Base-by-base conservation (phyloP, 106 monocot species). In the Dendrobium chrysotoxum region DNA sequence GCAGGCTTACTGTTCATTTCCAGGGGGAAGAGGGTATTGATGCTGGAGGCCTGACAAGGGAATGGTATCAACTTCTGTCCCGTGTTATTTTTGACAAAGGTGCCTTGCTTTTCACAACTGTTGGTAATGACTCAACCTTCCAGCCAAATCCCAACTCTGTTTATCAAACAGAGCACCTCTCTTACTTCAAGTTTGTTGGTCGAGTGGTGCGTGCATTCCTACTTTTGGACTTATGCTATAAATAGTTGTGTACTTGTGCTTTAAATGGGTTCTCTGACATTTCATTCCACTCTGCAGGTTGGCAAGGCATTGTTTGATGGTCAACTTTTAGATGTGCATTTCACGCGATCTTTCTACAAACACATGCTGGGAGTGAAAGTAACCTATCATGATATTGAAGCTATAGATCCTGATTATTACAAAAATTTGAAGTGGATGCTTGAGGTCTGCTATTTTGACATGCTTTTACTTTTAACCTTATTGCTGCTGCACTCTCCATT, bases 11-110 rank as follows among this genome's bases (percentile, higher is more conserved):
- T 44, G 98, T 98, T 54, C 89, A 95, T 88, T 98, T 98, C 81
- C 94, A 94, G 88, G 98, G 94, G n/a, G 98, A 98, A 81, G 98
- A 98, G 84, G 98, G 98, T 76, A 98, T 98, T 83, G 98, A 98
- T 98, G 98, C 98, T 75, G 98, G 98, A 81, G 98, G 98, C 21
- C 89, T 98, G 31, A 98, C 98, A 7, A 75, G 98, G 67, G 98
- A 98, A 81, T 98, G 98, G 98, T 98, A 98, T 83, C 94, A 94
- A 76, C 75, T 91, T 42, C 78, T 98, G 26, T 98, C 98, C 23
- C 87, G 98, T 61, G 98, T 98, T 39, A 89, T 98, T 81, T 98
- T 98, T 87, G 98, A 98, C 84, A 94, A 92, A 89, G 91, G 91
- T 85, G 98, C 96, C 11, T 88, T 96, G 30, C 92, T 98, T 47